phyloP scores from a whole-genome alignment of 163 green algal species.

The Smithsoniella earleae region DNA sequence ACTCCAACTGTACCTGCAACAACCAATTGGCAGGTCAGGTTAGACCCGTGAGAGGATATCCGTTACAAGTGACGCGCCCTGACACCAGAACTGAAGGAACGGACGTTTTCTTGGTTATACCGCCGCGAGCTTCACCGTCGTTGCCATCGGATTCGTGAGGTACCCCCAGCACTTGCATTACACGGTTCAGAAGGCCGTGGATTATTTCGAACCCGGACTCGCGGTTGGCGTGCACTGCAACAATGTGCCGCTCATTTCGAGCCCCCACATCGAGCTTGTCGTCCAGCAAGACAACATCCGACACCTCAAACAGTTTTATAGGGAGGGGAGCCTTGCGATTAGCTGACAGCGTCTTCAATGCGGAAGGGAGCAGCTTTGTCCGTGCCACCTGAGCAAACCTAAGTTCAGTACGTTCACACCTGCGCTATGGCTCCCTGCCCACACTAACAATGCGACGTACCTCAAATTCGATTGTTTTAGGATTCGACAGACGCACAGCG shows the following conservation, averaged over 20 bases:
- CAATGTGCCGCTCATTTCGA: constrained; percentile 77
- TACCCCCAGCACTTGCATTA: constrained; percentile 90
- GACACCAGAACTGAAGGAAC: no score
- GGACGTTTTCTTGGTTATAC: background rate
- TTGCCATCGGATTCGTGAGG: constrained; percentile 36
- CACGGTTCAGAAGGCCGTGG: constrained; percentile 89
- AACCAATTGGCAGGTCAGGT: background rate
- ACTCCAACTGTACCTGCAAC: constrained; percentile 64
- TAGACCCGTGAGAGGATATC: no score
- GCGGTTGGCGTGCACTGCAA: constrained; percentile 75
- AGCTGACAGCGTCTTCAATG: constrained; percentile 89
- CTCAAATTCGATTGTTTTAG: constrained; percentile 90
- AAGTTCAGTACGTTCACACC: background rate
- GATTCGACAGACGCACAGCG: constrained; percentile 88
- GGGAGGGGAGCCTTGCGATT: constrained; percentile 88
- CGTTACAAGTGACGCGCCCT: no score
- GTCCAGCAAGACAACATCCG: constrained; percentile 72
- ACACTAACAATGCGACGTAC: constrained; percentile 35
- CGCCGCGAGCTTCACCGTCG: background rate
- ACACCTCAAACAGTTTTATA: constrained; percentile 88
- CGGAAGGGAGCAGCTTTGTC: constrained; percentile 72
- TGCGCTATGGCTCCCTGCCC: background rate
- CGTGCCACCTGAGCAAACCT: constrained; percentile 54
- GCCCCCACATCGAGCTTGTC: constrained; percentile 56
- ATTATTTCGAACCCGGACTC: constrained; percentile 86